Evolutionary conservation across 148 eudicot genomes (phyloP), one percentile per base, ranked within the genome.

Genomic region (Camellia sinensis): DNA sequence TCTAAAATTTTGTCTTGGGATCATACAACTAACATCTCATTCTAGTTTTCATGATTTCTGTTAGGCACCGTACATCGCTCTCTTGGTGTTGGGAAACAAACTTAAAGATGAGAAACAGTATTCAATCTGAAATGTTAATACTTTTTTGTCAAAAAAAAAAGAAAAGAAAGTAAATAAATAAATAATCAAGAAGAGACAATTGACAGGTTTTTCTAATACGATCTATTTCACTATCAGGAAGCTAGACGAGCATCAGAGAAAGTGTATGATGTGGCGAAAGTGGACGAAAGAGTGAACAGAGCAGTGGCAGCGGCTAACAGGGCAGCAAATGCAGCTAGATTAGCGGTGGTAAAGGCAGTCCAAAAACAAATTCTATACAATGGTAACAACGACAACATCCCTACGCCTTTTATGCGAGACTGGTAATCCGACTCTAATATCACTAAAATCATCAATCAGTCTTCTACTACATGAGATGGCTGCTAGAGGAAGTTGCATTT

Each of bases 261-360:
- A 85, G 94, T 97, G 29, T 93, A 95, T 74, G 96, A 95, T 74
- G 89, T 89, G 75, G 86, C 89, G 17, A 95, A 95, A 84, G 98
- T 95, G 70, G 98, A 95, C 70, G 98, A 91, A 80, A 85, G 96
- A 74, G 98, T 95, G 65, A 93, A 93, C 76, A 79, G 97, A 83
- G 93, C 93, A 4, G 93, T 95, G n/a, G 83, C 94, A 45, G 91
- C 92, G 72, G 98, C 98, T 50, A 95, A 93, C 89, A 86, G 88
- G 40, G 95, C 98, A 0, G 98, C 98, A 54, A 95, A 91, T 82
- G 97, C 98, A 12, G 98, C 98, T 56, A 85, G 97, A 87, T 97
- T 95, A 17, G 96, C 96, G 6, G 91, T 97, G 12, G 94, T 95
- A 5, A 95, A 90, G 81, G 97, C 97, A 9, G 94, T 93, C 64